These are phyloP conservation scores for Neoboletus subvelutipes DNA, from an alignment of 768 basidiomycete species.

Conservation along the genomic window DNA sequence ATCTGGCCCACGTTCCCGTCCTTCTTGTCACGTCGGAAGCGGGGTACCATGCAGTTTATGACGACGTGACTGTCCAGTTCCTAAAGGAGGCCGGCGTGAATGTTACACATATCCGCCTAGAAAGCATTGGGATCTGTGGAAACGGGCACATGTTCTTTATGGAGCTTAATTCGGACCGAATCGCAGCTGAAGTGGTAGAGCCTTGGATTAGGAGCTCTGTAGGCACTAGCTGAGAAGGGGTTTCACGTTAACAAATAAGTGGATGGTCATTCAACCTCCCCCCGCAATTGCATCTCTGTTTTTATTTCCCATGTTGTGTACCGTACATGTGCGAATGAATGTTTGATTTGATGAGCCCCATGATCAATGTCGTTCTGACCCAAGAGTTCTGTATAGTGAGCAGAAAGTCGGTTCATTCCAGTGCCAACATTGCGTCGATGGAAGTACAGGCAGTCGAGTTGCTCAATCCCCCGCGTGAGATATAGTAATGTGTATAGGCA, in stretches of 20 bases:
- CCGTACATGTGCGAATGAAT: background rate
- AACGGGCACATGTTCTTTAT: constrained; percentile 61
- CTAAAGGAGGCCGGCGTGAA: constrained; percentile 45
- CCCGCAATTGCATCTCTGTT: background rate
- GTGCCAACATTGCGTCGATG: background rate
- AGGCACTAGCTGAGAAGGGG: background rate
- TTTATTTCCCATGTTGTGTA: background rate
- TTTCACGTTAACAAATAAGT: background rate
- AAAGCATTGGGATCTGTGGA: constrained; percentile 46
- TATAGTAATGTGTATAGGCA: background rate
- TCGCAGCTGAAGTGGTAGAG: constrained; percentile 41
- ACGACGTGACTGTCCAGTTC: constrained; percentile 44
- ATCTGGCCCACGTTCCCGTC: constrained; percentile 44
- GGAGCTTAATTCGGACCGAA: constrained; percentile 47
- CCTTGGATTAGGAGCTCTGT: constrained; percentile 37
- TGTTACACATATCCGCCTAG: constrained; percentile 41
- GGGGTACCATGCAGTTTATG: constrained; percentile 51
- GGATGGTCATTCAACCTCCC: background rate
- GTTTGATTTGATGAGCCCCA: background rate
- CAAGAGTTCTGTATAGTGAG: background rate
- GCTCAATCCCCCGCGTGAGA: background rate
- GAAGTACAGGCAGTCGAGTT: background rate
- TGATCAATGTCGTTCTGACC: background rate
- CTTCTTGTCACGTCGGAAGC: constrained; percentile 50
- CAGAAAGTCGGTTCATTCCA: background rate